Evolutionary conservation across 2,329 filamentous ascomycete species (phyloP), one percentile per base, ranked within the genome.

Genomic region (Aspergillus hiratsukae): DNA sequence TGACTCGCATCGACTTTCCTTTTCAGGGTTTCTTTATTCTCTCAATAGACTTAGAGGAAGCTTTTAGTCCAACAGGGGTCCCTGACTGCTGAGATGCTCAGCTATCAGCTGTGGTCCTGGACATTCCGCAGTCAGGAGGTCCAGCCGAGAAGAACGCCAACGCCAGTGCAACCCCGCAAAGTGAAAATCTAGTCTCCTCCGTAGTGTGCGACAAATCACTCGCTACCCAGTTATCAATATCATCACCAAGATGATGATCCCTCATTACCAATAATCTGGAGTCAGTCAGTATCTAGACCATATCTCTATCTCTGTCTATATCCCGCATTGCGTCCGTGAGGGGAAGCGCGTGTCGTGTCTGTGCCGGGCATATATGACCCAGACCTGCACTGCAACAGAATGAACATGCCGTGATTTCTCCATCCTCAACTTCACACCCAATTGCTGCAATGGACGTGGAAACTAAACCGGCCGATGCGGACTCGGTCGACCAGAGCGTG

Each of bases 401-500:
- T 17, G 31, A 5, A 35, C 14, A 37, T 17, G 31, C 5, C 14
- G 23, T 37, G 31, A 17, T 35, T 35, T 35, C 31, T 17, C 31
- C 14, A 17, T 14, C 31, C 7, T 6, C 14, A 37, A 41, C 9
- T 21, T 21, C 10, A 11, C 11, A 10, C 21, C 2, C 6, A 45
- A 17, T 5, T 14, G 1, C 11, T 14, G 8, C 3, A n/a, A 19
- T 70, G 68, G 69, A 71, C 63, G 45, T 67, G 59, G 69, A 71
- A 54, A 66, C 66, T n/a, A 72, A 72, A 60, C 62, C 62, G 51
- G 60, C 63, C 19, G 52, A 66, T 31, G 67, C 68, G 53, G 52
- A 65, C 27, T 68, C 68, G 54, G 63, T 64, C 60, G 68, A 73
- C 53, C 69, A 73, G 59, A 66, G 64, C 61, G 65, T 69, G 10